Evolutionary conservation across 192 early-diverging fungal genomes (phyloP).

Genomic region (Funneliformis mosseae): DNA sequence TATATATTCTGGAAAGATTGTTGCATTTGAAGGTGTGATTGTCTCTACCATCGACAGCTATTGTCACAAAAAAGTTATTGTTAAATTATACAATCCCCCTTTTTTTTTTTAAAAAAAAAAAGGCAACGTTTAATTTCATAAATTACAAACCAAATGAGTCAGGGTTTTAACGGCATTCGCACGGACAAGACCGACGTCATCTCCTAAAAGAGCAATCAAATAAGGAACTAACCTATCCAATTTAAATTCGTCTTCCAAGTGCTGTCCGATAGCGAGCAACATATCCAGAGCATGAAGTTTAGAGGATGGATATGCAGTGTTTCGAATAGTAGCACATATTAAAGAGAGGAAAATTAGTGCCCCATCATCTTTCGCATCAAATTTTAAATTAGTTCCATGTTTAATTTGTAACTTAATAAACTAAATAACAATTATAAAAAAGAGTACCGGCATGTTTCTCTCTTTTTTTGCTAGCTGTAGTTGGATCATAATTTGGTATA

Average conservation of each 20-base stretch:
- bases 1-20: slow-evolving; percentile 91
- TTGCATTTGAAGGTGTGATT: slow-evolving; percentile 79
- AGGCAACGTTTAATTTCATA: not conserved
- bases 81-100: not conserved
- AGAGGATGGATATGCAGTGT: slow-evolving; percentile 69
- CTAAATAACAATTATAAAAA: not conserved
- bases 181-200: slow-evolving; percentile 65
- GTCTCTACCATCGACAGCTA: slow-evolving; percentile 76
- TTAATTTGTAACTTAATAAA: not conserved
- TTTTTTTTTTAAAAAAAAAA: not conserved
- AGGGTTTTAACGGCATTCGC: slow-evolving; percentile 65
- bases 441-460: slow-evolving; percentile 12
- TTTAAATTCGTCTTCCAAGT: slow-evolving; percentile 70
- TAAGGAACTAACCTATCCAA: slow-evolving; percentile 81
- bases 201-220: slow-evolving; percentile 64
- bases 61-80: not conserved
- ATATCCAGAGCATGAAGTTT: slow-evolving; percentile 76
- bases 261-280: slow-evolving; percentile 63
- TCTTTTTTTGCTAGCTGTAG: slow-evolving; percentile 14
- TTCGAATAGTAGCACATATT: slow-evolving; percentile 70
- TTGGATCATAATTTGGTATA: slow-evolving; percentile 38
- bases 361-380: slow-evolving; percentile 56
- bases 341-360: slow-evolving; percentile 68
- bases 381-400: not conserved
- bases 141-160: slow-evolving; percentile 64